These are phyloP conservation scores for Rhodotorula sp. DNA, from an alignment of 1,284 basidiomycete genomes.

Conservation along the genomic window DNA sequence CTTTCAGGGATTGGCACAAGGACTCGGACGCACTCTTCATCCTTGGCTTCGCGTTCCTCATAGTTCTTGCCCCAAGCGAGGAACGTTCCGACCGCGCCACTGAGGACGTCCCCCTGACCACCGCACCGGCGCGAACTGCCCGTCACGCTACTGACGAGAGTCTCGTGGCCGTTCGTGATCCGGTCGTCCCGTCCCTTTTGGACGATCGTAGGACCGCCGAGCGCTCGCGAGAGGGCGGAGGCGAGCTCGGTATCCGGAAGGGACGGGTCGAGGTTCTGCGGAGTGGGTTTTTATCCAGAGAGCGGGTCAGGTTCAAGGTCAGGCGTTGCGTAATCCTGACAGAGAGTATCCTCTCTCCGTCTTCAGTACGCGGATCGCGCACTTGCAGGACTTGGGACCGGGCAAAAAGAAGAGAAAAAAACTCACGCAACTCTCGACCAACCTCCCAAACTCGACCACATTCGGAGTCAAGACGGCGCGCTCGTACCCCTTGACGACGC, in stretches of 20 bases:
- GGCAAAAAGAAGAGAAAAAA: no score
- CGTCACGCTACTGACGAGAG: constrained; percentile 63
- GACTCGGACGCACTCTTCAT: constrained; percentile 22
- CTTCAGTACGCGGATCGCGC: not conserved
- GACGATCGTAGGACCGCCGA: constrained; percentile 87
- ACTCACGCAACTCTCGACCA: constrained; percentile 70
- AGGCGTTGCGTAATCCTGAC: not conserved
- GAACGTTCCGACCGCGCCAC: constrained; percentile 80
- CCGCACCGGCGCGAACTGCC: constrained; percentile 91
- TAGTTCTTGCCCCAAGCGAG: constrained; percentile 93
- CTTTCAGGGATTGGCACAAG: no score
- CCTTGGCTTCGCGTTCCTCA: constrained; percentile 59
- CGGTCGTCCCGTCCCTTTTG: constrained; percentile 80
- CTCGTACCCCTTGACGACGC: constrained; percentile 73
- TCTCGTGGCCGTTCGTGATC: constrained; percentile 56
- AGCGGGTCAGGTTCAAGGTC: not conserved
- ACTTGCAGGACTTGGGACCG: no score
- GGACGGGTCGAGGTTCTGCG: constrained; percentile 53
- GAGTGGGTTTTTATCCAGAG: not conserved
- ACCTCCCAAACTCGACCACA: constrained; percentile 83
- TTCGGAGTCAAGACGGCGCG: constrained; percentile 88
- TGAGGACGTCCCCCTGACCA: constrained; percentile 74
- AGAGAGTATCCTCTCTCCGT: not conserved
- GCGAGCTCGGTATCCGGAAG: constrained; percentile 57
- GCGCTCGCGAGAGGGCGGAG: constrained; percentile 63